Base-by-base conservation (phyloP, 2,329 filamentous ascomycete species). In the Ophiostoma populinum region DNA sequence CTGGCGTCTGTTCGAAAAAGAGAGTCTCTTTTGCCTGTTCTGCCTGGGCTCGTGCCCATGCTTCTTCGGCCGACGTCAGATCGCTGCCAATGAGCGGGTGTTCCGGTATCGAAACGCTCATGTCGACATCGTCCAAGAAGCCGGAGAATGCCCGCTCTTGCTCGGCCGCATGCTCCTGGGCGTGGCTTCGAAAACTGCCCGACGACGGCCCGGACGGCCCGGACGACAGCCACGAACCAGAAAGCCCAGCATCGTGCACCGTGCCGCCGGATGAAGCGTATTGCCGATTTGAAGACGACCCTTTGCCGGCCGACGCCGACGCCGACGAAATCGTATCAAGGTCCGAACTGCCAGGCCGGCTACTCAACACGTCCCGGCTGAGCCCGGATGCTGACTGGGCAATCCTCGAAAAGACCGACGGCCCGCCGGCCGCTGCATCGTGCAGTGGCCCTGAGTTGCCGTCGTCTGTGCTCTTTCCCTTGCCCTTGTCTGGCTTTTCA, bases 121-220 rank as follows among this genome's bases (percentile, higher is more conserved):
- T 30, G 26, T 28, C 24, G 6, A 36, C 35, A 18, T 34, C 43
- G 37, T 55, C 50, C 24, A 59, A 41, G 36, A 60, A 61, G 2
- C 43, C 44, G 2, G 55, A 48, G 37, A 60, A 61, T 1, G 47
- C 47, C 4, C 47, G 46, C 39, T 59, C 56, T 27, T 54, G 49
- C 11, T 33, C 42, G 6, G 44, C 46, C 10, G 46, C 40, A 28
- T 55, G 50, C 31, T 46, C 44, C 18, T 50, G 46, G 2, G 43
- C 35, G 11, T 50, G 46, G 9, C 45, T 36, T 30, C 33, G 16
- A 8, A 32, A 32, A 9, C 30, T 20, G 2, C 17, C n/a, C 20
- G 19, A 15, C n/a, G 18, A 15, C 8, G 28, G 20, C 13, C 3
- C n/a, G 7, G 15, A 4, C 9, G 10, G 20, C 7, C 9, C n/a